Percentiles rank a stretch among this genome's conserved stretches.
Evolutionary conservation across 306 rosid genomes (phyloP).

Genomic region (Citrullus amarus): DNA sequence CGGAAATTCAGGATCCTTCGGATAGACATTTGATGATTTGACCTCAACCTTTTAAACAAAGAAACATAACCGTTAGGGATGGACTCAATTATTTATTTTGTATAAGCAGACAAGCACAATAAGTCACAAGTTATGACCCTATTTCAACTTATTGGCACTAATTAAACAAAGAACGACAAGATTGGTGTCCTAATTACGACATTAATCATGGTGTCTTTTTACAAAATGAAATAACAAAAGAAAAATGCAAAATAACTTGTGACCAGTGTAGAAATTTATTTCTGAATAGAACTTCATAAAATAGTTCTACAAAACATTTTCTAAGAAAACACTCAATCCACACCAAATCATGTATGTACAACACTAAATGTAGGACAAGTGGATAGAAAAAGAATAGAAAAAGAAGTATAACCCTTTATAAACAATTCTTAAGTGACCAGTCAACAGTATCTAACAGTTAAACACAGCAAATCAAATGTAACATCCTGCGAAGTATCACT

Average conservation of each 20-base stretch:
- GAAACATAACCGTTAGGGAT: background rate
- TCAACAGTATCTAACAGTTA: background rate
- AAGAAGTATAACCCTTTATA: background rate
- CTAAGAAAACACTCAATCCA: background rate
- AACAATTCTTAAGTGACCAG: background rate
- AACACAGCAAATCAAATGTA: background rate
- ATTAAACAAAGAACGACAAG: background rate
- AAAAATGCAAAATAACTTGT: background rate
- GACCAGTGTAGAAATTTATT: background rate
- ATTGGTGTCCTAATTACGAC: background rate
- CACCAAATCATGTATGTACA: background rate
- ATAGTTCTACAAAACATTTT: background rate
- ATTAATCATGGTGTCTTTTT: background rate
- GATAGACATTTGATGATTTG: slow-evolving; percentile 44
- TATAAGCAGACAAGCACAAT: background rate
- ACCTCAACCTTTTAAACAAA: slow-evolving; percentile 38
- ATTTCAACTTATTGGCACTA: background rate
- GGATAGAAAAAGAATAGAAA: background rate
- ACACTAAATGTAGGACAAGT: background rate
- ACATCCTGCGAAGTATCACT: slow-evolving; percentile 16
- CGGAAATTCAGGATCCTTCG: slow-evolving; percentile 95
- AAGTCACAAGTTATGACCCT: background rate
- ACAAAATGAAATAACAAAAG: background rate
- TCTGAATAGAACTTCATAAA: background rate
- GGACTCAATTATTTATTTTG: background rate